Base-by-base conservation (phyloP, 805 yeast species). In the Kazachstania bromeliacearum region DNA sequence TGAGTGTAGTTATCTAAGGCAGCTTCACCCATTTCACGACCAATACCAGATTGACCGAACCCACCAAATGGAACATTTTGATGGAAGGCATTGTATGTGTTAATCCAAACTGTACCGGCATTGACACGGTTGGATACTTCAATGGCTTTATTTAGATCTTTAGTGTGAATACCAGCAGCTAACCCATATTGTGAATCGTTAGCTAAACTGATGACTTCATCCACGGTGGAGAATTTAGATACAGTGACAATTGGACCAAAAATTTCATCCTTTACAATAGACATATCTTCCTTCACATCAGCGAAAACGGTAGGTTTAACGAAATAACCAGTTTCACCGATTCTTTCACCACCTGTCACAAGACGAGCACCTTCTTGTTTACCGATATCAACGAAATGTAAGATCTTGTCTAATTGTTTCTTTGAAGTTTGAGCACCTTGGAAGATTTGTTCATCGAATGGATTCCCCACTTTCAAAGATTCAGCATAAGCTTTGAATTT, bases 361-460 rank as follows among this genome's bases (percentile, higher is more conserved):
- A 80, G 57, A 41, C 70, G 72, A 34, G 95, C 95, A 59, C 96
- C 96, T 64, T 85, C 94, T 18, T 70, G 62, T 61, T 74, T 68
- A 59, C 95, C 96, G 33, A 67, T 58, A 50, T 84, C 76, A 53
- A 88, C 79, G 63, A 80, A 88, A 37, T 67, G 66, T 62, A 88
- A 66, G 43, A 89, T 77, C 66, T 79, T 81, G 51, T 80, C 77
- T 58, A 79, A 70, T 69, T 88, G 97, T 44, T 66, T 67, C 59
- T 75, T 68, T 41, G 92, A 80, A 42, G 88, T 85, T 66, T 88
- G 96, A 28, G 97, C 92, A 55, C 97, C 97, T 69, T 87, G 94
- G 68, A 71, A 78, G 37, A 73, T 73, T 35, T 71, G 77, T 55
- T 77, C 77, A 31, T 76, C 82, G 61, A 85, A 87, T 57, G 95